phyloP scores from a whole-genome alignment of 1,284 basidiomycete genomes.

The Microbotryomycetes sp. region DNA sequence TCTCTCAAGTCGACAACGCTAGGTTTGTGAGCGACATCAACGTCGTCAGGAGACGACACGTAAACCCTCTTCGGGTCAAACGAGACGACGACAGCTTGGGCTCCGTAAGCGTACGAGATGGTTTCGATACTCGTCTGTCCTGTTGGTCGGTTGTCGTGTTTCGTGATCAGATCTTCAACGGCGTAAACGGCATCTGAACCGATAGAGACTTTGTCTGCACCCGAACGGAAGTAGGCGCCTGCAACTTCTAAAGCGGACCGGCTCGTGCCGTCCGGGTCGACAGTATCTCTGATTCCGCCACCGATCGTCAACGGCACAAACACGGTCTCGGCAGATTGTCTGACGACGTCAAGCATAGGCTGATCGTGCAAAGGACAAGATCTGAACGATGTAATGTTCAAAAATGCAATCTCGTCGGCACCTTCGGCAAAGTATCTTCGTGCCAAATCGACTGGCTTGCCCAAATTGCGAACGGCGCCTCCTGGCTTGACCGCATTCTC shows the following conservation, averaged over 20 bases:
- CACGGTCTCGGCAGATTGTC: constrained; percentile 77
- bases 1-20: constrained; percentile 61
- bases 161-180: constrained; percentile 66
- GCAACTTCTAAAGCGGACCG: constrained; percentile 88
- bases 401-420: constrained; percentile 92
- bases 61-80: constrained; percentile 90
- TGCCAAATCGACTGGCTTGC: constrained; percentile 91
- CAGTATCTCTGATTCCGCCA: constrained; percentile 92
- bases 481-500: constrained; percentile 23
- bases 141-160: constrained; percentile 25
- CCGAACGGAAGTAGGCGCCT: constrained; percentile 90
- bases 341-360: constrained; percentile 94
- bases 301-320: constrained; percentile 99
- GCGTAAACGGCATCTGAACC: constrained; percentile 92
- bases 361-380: constrained; percentile 91
- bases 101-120: constrained; percentile 85
- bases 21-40: constrained; percentile 54
- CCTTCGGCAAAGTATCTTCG: constrained; percentile 78
- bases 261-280: constrained; percentile 88
- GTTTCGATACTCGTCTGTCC: constrained; percentile 75
- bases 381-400: constrained; percentile 99
- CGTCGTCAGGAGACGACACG: constrained; percentile 53
- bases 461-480: constrained; percentile 86
- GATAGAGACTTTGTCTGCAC: constrained; percentile 96
- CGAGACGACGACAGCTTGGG: constrained; percentile 95